phyloP scores from a whole-genome alignment of 2,329 filamentous ascomycete genomes.

The Paecilomyces sp. region DNA sequence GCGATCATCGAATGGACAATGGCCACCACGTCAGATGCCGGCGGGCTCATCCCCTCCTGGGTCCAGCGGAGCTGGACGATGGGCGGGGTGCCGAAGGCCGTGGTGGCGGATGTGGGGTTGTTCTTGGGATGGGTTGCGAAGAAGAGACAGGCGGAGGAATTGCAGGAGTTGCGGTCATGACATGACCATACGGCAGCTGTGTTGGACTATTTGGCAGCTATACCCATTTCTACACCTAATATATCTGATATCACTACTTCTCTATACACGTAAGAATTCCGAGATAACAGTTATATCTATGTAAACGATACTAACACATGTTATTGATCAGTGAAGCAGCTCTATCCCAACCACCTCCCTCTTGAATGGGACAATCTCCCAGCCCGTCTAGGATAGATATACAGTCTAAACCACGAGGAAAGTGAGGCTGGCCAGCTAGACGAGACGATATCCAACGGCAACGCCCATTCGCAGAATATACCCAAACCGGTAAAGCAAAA shows the following conservation, averaged over 20 bases:
- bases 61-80: constrained; percentile 30
- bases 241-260: not conserved
- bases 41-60: constrained; percentile 28
- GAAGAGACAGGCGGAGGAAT: not conserved
- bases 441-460: not conserved
- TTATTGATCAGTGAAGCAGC: too few relatives aligned
- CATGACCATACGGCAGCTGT: too few relatives aligned
- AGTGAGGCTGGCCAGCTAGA: too few relatives aligned
- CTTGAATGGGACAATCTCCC: too few relatives aligned
- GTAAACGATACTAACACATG: too few relatives aligned
- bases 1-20: constrained; percentile 24
- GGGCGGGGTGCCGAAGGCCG: constrained; percentile 28
- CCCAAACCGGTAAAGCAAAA: not conserved
- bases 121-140: constrained; percentile 24
- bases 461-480: not conserved
- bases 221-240: too few relatives aligned
- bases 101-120: constrained; percentile 32
- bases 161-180: not conserved
- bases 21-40: constrained; percentile 30
- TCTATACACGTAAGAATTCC: not conserved
- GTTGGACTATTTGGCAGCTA: too few relatives aligned
- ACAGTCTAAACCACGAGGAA: too few relatives aligned
- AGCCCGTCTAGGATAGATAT: not conserved
- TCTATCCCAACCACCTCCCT: too few relatives aligned
- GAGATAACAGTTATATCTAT: too few relatives aligned